Evolutionary conservation across 148 eudicot genomes (phyloP), one percentile per base, ranked within the genome.

Genomic region (Chenopodium album): DNA sequence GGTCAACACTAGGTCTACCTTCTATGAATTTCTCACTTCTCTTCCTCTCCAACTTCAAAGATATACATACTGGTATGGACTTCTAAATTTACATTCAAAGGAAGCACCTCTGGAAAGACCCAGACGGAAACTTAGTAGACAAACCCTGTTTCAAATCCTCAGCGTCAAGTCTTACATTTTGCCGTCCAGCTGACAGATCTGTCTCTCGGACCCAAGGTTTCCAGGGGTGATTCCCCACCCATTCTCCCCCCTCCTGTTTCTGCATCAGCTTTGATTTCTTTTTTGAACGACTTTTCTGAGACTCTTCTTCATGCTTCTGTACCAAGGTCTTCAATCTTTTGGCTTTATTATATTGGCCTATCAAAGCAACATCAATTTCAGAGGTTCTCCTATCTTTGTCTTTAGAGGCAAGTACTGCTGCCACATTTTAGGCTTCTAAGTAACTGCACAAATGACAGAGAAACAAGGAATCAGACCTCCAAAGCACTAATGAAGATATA

Each of bases 131-230:
- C 82, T 92, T 84, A 75, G 97, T 93, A 79, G 94, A 59, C 46
- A 95, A 86, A 23, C 23, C 23, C 23, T 23, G 23, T 23, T 23
- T 23, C 23, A 23, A 23, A 71, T 94, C 94, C 78, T 91, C 88
- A 9, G 90, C 23, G 75, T 95, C 93, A 13, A 95, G 84, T 69
- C 91, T 95, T 8, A 94, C 95, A 13, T 59, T 88, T 76, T 89
- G 91, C 70, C 97, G 86, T 34, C 98, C 99, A 59, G 97, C 99
- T 46, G 98, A 86, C 79, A 95, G 87, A 81, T 95, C 99, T 85
- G 88, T 94, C 76, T 95, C 99, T 19, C 99, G 91, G 79, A 93
- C 99, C 98, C 99, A 95, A 13, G 99, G 99, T 84, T 94, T 95
- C 99, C 99, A 95, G 6, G 99, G 99, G 82, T 95, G 99, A 19